Evolutionary conservation across 345 rosid species (phyloP).

Genomic region (Luvunga scandens): DNA sequence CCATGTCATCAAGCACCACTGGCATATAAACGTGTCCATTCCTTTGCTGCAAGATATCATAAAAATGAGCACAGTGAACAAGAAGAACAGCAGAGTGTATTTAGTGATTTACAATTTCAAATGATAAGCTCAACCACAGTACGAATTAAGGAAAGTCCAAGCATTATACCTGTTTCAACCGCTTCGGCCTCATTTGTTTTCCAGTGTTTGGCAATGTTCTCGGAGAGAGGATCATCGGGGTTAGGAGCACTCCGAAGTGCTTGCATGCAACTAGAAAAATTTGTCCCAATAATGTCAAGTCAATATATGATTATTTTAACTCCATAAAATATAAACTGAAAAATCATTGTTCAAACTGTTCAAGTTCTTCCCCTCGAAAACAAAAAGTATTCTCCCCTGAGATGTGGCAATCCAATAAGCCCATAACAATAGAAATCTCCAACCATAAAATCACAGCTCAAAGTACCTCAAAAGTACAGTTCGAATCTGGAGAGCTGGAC

Average conservation of each 20-base stretch:
- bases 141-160: not conserved
- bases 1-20: slow-evolving; percentile 59
- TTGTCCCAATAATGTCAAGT: not conserved
- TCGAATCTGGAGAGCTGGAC: slow-evolving; percentile 98
- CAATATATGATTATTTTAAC: not conserved
- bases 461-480: slow-evolving; percentile 93
- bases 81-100: not conserved
- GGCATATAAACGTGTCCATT: slow-evolving; percentile 96
- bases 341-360: not conserved
- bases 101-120: not conserved
- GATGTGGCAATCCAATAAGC: not conserved
- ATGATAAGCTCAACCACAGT: not conserved
- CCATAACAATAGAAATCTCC: not conserved
- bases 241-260: slow-evolving; percentile 98
- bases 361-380: not conserved
- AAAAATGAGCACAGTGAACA: not conserved
- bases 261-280: slow-evolving; percentile 59
- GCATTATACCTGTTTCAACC: slow-evolving; percentile 80
- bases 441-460: not conserved
- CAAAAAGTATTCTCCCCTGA: not conserved
- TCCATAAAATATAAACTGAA: not conserved
- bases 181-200: slow-evolving; percentile 95
- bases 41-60: slow-evolving; percentile 66
- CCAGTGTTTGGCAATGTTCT: slow-evolving; percentile 99
- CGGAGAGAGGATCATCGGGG: slow-evolving; percentile 98